phyloP scores from a whole-genome alignment of 768 basidiomycete genomes.

The Phylloporus scabripes region DNA sequence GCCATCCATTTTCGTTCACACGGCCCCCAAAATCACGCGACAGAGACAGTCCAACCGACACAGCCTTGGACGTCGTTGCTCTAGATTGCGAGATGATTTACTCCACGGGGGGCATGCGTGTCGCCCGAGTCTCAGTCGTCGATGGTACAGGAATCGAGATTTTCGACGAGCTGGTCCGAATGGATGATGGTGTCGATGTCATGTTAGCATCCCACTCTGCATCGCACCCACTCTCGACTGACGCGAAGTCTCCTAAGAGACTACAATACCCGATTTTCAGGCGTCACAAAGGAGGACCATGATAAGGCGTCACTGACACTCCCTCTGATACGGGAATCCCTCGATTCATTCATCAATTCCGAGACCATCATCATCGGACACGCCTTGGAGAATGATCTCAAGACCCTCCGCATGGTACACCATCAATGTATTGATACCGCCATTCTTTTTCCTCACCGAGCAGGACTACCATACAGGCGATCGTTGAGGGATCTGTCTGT shows the following conservation, averaged over 20 bases:
- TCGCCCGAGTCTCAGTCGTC: constrained; percentile 87
- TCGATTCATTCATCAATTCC: constrained; percentile 67
- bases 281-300: constrained; percentile 57
- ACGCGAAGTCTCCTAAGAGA: constrained; percentile 56
- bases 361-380: constrained; percentile 88
- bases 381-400: constrained; percentile 91
- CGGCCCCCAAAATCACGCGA: constrained; percentile 15
- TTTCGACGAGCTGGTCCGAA: constrained; percentile 75
- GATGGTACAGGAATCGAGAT: constrained; percentile 68
- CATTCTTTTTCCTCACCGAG: constrained; percentile 78
- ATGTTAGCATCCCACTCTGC: constrained; percentile 45
- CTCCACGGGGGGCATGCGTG: constrained; percentile 86
- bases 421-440: constrained; percentile 83
- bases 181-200: constrained; percentile 76
- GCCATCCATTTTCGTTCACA: constrained; percentile 65
- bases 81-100: constrained; percentile 98
- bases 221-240: neutral
- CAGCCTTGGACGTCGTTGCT: constrained; percentile 70
- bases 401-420: constrained; percentile 85
- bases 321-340: constrained; percentile 54
- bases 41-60: constrained; percentile 18
- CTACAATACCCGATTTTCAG: constrained; percentile 88
- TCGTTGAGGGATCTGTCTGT: constrained; percentile 76
- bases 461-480: constrained; percentile 70
- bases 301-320: constrained; percentile 64